These are phyloP conservation scores for Chalara sp. DNA, from an alignment of 2,329 filamentous ascomycete genomes.

Conservation along the genomic window DNA sequence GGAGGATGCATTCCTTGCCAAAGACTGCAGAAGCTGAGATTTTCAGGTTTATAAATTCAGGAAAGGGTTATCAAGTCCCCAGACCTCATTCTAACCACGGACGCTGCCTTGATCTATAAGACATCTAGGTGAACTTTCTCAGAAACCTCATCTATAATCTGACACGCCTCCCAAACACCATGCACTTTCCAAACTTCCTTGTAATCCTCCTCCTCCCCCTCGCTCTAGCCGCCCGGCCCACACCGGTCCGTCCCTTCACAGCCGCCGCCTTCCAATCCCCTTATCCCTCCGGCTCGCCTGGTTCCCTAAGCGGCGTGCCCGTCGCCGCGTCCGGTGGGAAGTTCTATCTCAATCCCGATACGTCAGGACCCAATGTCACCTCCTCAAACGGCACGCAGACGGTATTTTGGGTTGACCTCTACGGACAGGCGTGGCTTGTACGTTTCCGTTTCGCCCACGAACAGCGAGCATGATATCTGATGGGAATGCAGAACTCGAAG, in stretches of 20 bases:
- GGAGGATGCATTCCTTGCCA: no score
- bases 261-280: constrained; percentile 7
- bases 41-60: no score
- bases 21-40: no score
- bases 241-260: constrained; percentile 5
- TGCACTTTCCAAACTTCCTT: no score
- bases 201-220: no score
- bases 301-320: neutral
- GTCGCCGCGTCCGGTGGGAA: neutral
- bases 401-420: constrained; percentile 7
- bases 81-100: no score
- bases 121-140: no score
- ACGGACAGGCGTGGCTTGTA: constrained; percentile 3
- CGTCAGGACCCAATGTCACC: neutral
- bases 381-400: constrained; percentile 2
- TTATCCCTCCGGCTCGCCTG: constrained; percentile 1
- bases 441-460: neutral
- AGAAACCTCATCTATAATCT: no score
- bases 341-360: constrained; percentile 2
- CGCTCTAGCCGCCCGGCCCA: neutral
- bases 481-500: constrained; percentile 2
- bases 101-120: no score
- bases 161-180: no score
- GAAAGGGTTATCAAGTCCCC: no score
- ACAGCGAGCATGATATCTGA: neutral